Conservation (phyloP, 192 early-diverging fungal genomes). For the Coemansia sp. region DNA sequence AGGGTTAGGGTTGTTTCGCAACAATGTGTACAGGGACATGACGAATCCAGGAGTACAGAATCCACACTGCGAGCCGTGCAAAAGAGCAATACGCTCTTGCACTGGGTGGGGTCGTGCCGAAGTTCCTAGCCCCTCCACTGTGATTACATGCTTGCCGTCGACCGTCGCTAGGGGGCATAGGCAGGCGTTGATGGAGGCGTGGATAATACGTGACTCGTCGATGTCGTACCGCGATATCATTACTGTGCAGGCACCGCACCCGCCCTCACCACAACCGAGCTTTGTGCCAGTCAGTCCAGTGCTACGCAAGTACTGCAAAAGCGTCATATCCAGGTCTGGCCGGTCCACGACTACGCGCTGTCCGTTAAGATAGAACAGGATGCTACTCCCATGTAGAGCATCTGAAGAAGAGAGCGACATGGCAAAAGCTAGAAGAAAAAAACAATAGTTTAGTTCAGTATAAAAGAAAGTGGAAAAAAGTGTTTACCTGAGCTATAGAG, state of each 20-base stretch:
- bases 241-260: conserved; percentile 82
- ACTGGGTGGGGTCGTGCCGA: conserved; percentile 70
- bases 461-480: neutral
- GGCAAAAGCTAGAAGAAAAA: neutral
- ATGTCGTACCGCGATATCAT: conserved; percentile 67
- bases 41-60: conserved; percentile 92
- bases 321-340: conserved; percentile 66
- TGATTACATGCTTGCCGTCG: conserved; percentile 82
- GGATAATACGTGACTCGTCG: conserved; percentile 45
- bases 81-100: conserved; percentile 73
- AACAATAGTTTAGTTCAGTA: neutral
- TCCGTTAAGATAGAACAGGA: conserved; percentile 68
- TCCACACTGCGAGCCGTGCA: conserved; percentile 85
- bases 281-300: conserved; percentile 75
- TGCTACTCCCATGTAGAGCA: neutral
- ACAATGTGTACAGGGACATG: conserved; percentile 83
- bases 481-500: neutral
- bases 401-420: neutral
- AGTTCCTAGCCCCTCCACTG: conserved; percentile 78
- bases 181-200: conserved; percentile 67
- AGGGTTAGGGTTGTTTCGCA: conserved; percentile 71
- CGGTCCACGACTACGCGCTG: conserved; percentile 57
- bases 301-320: conserved; percentile 68
- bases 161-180: conserved; percentile 71
- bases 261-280: conserved; percentile 81